These are phyloP conservation scores for Pholiota microspora DNA, from an alignment of 768 basidiomycete species.

Conservation along the genomic window DNA sequence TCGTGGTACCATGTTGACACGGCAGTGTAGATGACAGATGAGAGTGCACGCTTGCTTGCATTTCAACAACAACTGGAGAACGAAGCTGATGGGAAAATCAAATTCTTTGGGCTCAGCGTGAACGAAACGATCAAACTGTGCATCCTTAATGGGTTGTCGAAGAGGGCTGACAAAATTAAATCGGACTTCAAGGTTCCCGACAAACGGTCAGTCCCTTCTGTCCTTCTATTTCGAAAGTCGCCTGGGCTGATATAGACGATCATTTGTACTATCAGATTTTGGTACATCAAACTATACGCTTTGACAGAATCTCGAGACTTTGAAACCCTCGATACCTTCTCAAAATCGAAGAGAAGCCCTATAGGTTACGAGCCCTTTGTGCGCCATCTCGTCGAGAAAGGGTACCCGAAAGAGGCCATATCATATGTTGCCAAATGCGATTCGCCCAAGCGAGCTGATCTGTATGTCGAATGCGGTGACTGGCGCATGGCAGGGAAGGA, in stretches of 20 bases:
- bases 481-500: constrained; percentile 87
- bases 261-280: constrained; percentile 69
- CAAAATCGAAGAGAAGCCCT: constrained; percentile 85
- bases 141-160: constrained; percentile 74
- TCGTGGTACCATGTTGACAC: not conserved
- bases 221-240: too few relatives aligned
- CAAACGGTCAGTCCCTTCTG: constrained; percentile 63
- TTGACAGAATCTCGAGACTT: constrained; percentile 81
- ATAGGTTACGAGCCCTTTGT: constrained; percentile 96
- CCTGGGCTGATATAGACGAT: too few relatives aligned
- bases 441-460: constrained; percentile 72
- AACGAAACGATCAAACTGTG: constrained; percentile 84
- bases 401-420: constrained; percentile 73
- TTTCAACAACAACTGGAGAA: constrained; percentile 87
- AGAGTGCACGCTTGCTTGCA: constrained; percentile 69
- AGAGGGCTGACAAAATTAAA: constrained; percentile 87
- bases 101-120: constrained; percentile 81
- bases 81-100: constrained; percentile 74
- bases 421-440: constrained; percentile 84
- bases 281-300: constrained; percentile 88
- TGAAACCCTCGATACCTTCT: constrained; percentile 81
- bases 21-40: constrained; percentile 80
- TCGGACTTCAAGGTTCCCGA: constrained; percentile 93
- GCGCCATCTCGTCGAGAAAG: constrained; percentile 70
- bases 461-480: constrained; percentile 89